These are phyloP conservation scores for Globisporangium uncinulatum DNA, from an alignment of 352 stramenopile genomes.

Conservation along the genomic window DNA sequence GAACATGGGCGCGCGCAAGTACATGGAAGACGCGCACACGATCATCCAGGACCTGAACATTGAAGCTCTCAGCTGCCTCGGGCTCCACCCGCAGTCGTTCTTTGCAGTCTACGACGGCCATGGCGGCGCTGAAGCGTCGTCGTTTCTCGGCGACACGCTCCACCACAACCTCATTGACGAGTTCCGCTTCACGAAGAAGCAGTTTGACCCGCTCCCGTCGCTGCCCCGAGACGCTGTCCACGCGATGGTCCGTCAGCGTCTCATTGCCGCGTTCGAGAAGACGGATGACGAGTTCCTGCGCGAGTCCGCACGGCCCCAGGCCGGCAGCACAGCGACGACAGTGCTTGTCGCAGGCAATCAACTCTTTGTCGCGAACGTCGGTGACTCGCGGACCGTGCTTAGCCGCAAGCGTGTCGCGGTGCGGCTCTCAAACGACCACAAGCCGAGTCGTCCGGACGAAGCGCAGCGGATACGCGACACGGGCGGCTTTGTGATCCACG, in stretches of 20 bases:
- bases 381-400: constrained; percentile 93
- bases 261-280: constrained; percentile 53
- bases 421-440: constrained; percentile 96
- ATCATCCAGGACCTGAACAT: constrained; percentile 91
- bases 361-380: constrained; percentile 95
- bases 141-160: constrained; percentile 79
- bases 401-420: constrained; percentile 84
- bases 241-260: constrained; percentile 42
- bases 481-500: constrained; percentile 86
- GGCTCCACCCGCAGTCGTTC: constrained; percentile 88
- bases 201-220: constrained; percentile 29
- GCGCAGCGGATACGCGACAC: constrained; percentile 93
- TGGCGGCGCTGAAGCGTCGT: constrained; percentile 90
- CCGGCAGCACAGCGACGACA: constrained; percentile 93
- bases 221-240: constrained; percentile 38
- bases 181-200: constrained; percentile 45
- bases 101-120: constrained; percentile 97
- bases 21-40: constrained; percentile 96
- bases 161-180: constrained; percentile 62
- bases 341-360: constrained; percentile 90
- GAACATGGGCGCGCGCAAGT: constrained; percentile 90
- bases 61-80: constrained; percentile 37
- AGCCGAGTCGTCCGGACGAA: constrained; percentile 91
- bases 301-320: constrained; percentile 57
- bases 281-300: constrained; percentile 72